Conservation (phyloP, 176 grass and related monocot genomes). For the Rhynchospora breviuscula region DNA sequence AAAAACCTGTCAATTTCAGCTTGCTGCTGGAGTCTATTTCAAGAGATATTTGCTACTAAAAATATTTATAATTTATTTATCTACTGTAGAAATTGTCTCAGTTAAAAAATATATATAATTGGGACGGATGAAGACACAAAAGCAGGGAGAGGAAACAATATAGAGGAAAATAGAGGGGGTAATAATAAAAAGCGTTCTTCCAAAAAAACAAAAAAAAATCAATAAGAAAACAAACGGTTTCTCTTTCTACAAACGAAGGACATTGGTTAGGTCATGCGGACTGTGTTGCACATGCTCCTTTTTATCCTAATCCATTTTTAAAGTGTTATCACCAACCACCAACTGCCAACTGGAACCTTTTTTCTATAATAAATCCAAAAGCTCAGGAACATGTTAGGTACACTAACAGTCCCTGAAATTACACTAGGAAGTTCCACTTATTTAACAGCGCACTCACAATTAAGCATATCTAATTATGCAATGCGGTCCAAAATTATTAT, state of each 20-base stretch:
- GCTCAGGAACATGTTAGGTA: background rate
- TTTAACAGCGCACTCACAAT: background rate
- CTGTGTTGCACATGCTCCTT: conserved; percentile 9
- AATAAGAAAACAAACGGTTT: background rate
- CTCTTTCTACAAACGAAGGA: background rate
- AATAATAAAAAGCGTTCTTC: background rate
- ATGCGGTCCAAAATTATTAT: background rate
- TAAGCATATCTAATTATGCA: conserved; percentile 17
- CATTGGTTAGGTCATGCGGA: background rate
- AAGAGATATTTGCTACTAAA: background rate
- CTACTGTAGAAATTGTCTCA: background rate
- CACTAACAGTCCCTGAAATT: background rate
- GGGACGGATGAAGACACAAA: too few relatives aligned
- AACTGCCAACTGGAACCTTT: background rate
- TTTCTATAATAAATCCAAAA: conserved; percentile 14
- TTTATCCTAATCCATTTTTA: background rate
- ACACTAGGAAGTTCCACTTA: background rate
- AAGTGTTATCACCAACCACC: background rate
- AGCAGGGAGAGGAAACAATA: too few relatives aligned
- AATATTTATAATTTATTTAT: background rate
- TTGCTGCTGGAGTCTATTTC: background rate
- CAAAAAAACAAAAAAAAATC: background rate
- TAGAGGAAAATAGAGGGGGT: background rate
- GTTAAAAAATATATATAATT: background rate
- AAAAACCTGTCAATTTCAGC: background rate